Evolutionary conservation across 208 protist species (phyloP).

Genomic region (Leishmania arabica): DNA sequence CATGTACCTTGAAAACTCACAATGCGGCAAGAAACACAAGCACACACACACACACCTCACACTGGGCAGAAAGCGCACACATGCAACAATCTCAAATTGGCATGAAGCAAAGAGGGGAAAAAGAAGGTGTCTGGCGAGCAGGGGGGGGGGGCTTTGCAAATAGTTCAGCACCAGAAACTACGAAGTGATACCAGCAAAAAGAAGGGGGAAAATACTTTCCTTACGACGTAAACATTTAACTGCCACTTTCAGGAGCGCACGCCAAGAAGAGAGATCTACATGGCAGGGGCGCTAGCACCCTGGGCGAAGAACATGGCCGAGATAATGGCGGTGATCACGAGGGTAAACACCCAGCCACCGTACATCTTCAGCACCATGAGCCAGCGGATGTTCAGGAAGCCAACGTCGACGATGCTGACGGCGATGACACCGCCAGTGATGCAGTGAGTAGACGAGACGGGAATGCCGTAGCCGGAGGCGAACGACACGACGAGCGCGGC

Average conservation of each 20-base stretch:
- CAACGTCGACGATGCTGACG: conserved; percentile 68
- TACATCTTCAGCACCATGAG: conserved; percentile 69
- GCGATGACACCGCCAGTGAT: conserved; percentile 83
- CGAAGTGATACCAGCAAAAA: background rate
- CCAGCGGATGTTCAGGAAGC: conserved; percentile 56
- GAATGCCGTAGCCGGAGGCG: conserved; percentile 65
- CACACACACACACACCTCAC: background rate
- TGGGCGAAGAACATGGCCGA: conserved; percentile 65
- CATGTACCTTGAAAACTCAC: background rate
- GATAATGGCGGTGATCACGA: conserved; percentile 44
- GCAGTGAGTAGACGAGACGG: conserved; percentile 91
- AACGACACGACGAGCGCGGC: conserved; percentile 70
- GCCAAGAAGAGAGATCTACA: conserved; percentile 2
- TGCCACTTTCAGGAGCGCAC: background rate
- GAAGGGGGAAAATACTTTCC: background rate
- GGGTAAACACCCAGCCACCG: conserved; percentile 59
- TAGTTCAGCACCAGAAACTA: background rate
- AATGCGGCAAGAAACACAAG: background rate
- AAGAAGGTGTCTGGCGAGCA: background rate
- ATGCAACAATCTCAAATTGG: background rate
- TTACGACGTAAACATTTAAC: background rate
- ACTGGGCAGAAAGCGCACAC: background rate
- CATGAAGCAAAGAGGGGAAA: background rate
- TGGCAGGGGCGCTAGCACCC: conserved; percentile 47
- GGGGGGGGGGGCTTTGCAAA: background rate